Conservation (phyloP, 2,329 filamentous ascomycete genomes). For the Dothiorella sarmentorum region DNA sequence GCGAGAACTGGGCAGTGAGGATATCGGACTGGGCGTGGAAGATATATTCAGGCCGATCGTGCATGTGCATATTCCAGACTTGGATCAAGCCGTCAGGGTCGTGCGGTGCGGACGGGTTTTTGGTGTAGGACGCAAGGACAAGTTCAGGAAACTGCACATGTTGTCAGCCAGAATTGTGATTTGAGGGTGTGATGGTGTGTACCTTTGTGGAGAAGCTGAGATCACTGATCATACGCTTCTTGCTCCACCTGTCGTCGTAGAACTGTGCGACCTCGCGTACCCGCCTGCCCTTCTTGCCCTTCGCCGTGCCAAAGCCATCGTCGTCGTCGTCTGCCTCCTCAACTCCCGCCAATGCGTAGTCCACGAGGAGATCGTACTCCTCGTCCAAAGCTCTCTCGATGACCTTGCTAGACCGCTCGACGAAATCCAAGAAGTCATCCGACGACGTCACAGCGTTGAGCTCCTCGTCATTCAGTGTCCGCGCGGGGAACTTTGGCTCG, state of each 20-base stretch:
- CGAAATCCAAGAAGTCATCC: slow-evolving; percentile 89
- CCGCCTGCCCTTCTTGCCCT: slow-evolving; percentile 67
- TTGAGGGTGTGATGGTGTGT: slow-evolving; percentile 22
- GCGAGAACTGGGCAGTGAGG: slow-evolving; percentile 94
- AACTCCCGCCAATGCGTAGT: slow-evolving; percentile 79
- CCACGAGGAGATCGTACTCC: slow-evolving; percentile 92
- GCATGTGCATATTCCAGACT: slow-evolving; percentile 95
- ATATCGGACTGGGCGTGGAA: slow-evolving; percentile 97
- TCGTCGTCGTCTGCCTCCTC: slow-evolving; percentile 80
- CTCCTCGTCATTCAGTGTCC: slow-evolving; percentile 79
- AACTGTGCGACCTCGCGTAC: slow-evolving; percentile 90
- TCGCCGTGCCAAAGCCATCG: slow-evolving; percentile 64
- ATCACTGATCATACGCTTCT: slow-evolving; percentile 94
- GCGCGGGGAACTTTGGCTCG: slow-evolving; percentile 62
- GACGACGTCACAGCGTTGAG: slow-evolving; percentile 86
- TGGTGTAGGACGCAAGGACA: slow-evolving; percentile 91
- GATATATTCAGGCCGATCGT: slow-evolving; percentile 90
- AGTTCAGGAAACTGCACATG: slow-evolving; percentile 72
- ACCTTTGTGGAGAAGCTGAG: slow-evolving; percentile 92
- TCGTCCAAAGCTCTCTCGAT: slow-evolving; percentile 87
- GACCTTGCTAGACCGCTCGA: slow-evolving; percentile 93
- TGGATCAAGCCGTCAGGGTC: slow-evolving; percentile 91
- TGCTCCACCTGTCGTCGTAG: slow-evolving; percentile 92
- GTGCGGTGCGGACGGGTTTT: slow-evolving; percentile 91
- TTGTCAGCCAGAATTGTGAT: slow-evolving; percentile 22